A percentile compares a stretch with the other conserved stretches of the same genome.
These are phyloP conservation scores for Tetrahymena malaccensis DNA, from an alignment of 73 alveolate species.

Conservation along the genomic window DNA sequence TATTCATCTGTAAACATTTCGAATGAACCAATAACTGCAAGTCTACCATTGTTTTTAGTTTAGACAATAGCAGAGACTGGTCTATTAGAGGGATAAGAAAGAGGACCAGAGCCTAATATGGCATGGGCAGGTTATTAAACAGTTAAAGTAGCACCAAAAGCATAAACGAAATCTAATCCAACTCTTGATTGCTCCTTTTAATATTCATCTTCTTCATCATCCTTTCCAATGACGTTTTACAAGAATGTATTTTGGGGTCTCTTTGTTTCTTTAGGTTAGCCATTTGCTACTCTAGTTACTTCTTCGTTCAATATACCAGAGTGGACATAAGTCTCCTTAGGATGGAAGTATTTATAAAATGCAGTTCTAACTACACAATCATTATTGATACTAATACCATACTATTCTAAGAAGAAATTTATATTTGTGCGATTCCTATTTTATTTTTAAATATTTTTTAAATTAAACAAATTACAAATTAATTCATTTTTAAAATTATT, in stretches of 20 bases:
- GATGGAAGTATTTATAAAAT: conserved; percentile 86
- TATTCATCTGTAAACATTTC: conserved; percentile 46
- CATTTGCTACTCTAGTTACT: conserved; percentile 55
- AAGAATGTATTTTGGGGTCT: conserved; percentile 47
- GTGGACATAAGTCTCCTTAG: conserved; percentile 79
- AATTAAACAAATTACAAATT: too few species aligned
- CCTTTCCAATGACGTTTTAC: conserved; percentile 42
- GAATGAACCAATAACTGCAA: conserved; percentile 51
- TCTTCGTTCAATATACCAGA: conserved; percentile 71
- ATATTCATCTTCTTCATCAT: conserved; percentile 53
- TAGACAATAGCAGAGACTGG: conserved; percentile 67
- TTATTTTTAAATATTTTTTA: too few species aligned
- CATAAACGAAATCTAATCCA: conserved; percentile 88
- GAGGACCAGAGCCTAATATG: conserved; percentile 83
- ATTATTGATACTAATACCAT: conserved; percentile 71
- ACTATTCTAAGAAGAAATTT: conserved; percentile 86
- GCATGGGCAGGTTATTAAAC: conserved; percentile 82
- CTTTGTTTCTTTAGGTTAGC: conserved; percentile 52
- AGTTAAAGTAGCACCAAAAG: conserved; percentile 92
- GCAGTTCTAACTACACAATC: conserved; percentile 88
- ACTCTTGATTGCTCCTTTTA: conserved; percentile 68
- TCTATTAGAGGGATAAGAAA: conserved; percentile 85
- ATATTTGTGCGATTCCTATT: conserved; percentile 64
- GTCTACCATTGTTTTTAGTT: conserved; percentile 48
- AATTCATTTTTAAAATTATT: too few species aligned